Base-by-base conservation (phyloP, 2,329 filamentous ascomycete genomes). In the Scedosporium apiospermum region DNA sequence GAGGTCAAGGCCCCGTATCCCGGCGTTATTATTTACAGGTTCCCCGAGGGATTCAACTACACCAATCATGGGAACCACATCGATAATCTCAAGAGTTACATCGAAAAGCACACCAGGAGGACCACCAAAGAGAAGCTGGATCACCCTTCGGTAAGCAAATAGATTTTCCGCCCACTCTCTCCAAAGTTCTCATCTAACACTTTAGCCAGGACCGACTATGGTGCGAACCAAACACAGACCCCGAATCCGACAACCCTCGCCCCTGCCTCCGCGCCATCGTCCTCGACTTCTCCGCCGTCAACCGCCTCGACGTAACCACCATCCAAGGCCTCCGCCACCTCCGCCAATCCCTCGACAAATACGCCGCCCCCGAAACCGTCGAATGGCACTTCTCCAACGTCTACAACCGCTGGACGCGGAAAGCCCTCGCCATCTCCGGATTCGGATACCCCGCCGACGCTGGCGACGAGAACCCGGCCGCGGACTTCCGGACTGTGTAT, bases 281-380 rank as follows among this genome's bases (percentile, higher is more conserved):
- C 21, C 74, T 85, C 2, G 83, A 85, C 71, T 83, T 82, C 66
- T 77, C 81, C 1, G 76, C 80, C 2, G 79, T 84, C 57, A 82
- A 83, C 68, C 76, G 80, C 57, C 74, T 85, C 51, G 83, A 86
- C 65, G 78, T 83, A 6, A 85, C 82, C 0, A 77, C 79, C 4
- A 74, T 83, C 0, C 82, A 85, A 67, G 75, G 76, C 1, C 71
- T 86, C 23, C 78, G 83, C 49, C 82, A 85, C 68, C 75, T 82
- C 5, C 78, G 82, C 46, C 80, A 80, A 65, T 77, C 80, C 63
- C 74, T 86, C 6, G 81, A 83, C 65, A 74, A 75, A 21, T 81
- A 82, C 63, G 78, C 82, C 0, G 70, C 74, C 2, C 78, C 78
- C 1, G 73, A 78, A 46, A 69, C 68, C 3, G 77, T 79, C 3